Conservation (phyloP, 805 yeast species). For the Kodamaea jinghongensis region DNA sequence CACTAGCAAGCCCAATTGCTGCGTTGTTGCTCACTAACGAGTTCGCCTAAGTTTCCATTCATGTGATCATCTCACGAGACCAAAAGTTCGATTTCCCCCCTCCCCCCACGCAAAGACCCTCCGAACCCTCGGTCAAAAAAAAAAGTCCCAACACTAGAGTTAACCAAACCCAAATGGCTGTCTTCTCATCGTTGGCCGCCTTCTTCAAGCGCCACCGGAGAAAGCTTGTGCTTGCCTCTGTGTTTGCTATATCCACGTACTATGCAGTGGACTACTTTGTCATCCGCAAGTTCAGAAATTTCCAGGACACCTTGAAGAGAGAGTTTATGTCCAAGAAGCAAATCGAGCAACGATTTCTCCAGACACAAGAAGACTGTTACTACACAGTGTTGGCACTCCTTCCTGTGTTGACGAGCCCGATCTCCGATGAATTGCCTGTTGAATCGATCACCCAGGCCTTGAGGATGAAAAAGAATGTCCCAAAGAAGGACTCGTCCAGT, state of each 20-base stretch:
- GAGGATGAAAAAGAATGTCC: constrained; percentile 51
- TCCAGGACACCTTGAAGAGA: constrained; percentile 39
- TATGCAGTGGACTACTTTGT: constrained; percentile 38
- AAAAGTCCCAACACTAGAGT: background rate
- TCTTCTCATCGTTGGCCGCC: constrained; percentile 38
- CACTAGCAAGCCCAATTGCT: too few species aligned
- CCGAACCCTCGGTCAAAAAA: constrained; percentile 8
- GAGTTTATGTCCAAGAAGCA: constrained; percentile 44
- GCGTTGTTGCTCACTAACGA: too few species aligned
- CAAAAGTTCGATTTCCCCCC: too few species aligned
- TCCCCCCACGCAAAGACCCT: too few species aligned
- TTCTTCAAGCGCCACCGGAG: constrained; percentile 41
- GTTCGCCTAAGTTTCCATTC: too few species aligned
- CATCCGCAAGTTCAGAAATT: constrained; percentile 35
- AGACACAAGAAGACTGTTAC: constrained; percentile 87
- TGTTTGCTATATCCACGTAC: constrained; percentile 35
- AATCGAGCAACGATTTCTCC: constrained; percentile 79
- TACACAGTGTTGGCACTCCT: constrained; percentile 78
- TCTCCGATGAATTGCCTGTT: constrained; percentile 61
- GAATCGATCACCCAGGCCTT: constrained; percentile 70
- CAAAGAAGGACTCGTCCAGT: constrained; percentile 14
- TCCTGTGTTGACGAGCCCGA: constrained; percentile 70
- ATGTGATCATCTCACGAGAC: too few species aligned
- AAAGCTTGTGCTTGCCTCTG: constrained; percentile 32
- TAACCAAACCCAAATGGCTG: constrained; percentile 26